Percentiles rank a stretch among this genome's conserved stretches.
Conservation (phyloP, 257 asterid species). For the Paulownia fortunei region DNA sequence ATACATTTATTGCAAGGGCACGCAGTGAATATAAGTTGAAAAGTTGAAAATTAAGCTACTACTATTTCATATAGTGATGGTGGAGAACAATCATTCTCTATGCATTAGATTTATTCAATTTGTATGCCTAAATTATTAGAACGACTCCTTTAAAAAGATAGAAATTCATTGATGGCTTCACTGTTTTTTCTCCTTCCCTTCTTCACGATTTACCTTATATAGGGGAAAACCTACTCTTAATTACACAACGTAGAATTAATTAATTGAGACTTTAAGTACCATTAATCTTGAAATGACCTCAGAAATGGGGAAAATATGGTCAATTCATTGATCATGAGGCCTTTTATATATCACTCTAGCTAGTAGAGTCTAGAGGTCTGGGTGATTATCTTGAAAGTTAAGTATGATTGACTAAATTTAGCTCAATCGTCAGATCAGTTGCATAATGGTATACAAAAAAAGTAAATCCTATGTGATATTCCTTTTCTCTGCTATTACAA, state of each 20-base stretch:
- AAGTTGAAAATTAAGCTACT: conserved; percentile 34
- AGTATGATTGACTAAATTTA: conserved; percentile 15
- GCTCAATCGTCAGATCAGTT: not conserved
- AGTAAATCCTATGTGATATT: not conserved
- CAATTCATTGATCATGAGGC: not conserved
- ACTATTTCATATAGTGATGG: conserved; percentile 36
- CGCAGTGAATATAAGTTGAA: conserved; percentile 32
- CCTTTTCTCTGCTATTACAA: not conserved
- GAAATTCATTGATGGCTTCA: not conserved
- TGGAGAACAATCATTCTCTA: conserved; percentile 39
- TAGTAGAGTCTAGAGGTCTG: not conserved
- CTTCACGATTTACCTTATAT: too few species aligned
- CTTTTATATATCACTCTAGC: not conserved
- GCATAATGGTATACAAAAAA: not conserved
- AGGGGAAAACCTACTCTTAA: not conserved
- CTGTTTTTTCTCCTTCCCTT: not conserved
- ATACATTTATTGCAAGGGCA: conserved; percentile 23
- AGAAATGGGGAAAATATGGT: conserved; percentile 7
- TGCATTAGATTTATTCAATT: conserved; percentile 19
- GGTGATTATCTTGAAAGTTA: not conserved
- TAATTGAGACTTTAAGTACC: not conserved
- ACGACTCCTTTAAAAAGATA: not conserved
- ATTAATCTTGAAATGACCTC: conserved; percentile 9
- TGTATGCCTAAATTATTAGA: conserved; percentile 28
- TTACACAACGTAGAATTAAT: too few species aligned